Conservation (phyloP, 129 eudicot species). For the Erigeron canadensis region DNA sequence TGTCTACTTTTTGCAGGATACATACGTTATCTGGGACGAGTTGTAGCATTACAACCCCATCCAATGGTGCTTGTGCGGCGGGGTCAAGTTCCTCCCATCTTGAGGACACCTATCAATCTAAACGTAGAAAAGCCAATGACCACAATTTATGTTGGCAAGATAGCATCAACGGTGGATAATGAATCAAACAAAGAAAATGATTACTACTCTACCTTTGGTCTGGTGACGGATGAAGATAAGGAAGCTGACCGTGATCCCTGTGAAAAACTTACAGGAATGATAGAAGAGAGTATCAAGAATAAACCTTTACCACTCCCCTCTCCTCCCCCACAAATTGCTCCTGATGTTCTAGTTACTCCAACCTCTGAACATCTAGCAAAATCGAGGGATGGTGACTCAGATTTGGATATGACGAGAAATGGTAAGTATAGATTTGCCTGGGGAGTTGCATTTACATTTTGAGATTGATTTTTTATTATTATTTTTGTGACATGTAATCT, state of each 20-base stretch:
- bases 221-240: conserved; percentile 83
- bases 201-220: conserved; percentile 64
- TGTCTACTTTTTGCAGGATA: conserved; percentile 68
- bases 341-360: conserved; percentile 37
- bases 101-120: conserved; percentile 64
- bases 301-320: conserved; percentile 97
- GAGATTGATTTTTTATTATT: not conserved
- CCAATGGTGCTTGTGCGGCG: conserved; percentile 64
- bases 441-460: not conserved
- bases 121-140: conserved; percentile 75
- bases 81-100: conserved; percentile 61
- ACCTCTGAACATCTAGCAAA: conserved; percentile 59
- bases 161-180: conserved; percentile 81
- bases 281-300: conserved; percentile 86
- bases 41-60: conserved; percentile 71
- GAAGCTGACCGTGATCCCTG: conserved; percentile 73
- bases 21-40: too few relatives aligned
- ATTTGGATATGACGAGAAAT: conserved; percentile 47
- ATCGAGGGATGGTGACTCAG: conserved; percentile 70
- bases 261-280: conserved; percentile 69
- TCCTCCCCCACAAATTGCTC: conserved; percentile 54
- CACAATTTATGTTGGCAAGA: conserved; percentile 90
- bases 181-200: conserved; percentile 46
- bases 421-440: conserved; percentile 38
- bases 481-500: not conserved